Percentiles rank a stretch among this genome's conserved stretches.
Conservation (phyloP, 2,329 filamentous ascomycete genomes). For the Alternaria triticina region DNA sequence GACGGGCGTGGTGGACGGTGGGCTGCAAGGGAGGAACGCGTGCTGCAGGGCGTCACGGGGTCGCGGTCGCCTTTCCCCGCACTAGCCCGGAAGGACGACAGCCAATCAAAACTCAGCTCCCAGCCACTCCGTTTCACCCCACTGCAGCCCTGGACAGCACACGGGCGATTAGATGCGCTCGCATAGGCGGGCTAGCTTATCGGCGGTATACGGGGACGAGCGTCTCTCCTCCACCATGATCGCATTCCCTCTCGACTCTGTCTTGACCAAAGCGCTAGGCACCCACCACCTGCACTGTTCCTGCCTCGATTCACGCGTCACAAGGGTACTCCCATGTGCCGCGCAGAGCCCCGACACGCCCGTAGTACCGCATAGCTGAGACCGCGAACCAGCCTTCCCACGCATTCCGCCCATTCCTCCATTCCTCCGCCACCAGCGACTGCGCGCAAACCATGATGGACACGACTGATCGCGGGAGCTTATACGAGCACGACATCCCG, state of each 20-base stretch:
- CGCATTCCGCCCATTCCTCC: conserved; percentile 13
- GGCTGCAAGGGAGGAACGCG: conserved; percentile 5
- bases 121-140: conserved; percentile 43
- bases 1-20: not conserved
- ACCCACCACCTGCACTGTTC: conserved; percentile 21
- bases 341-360: conserved; percentile 26
- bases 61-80: conserved; percentile 18
- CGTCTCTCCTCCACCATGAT: conserved; percentile 12
- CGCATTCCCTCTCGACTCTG: conserved; percentile 3
- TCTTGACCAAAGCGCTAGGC: conserved; percentile 24
- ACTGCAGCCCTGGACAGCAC: conserved; percentile 30
- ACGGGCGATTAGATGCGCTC: conserved; percentile 25
- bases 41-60: conserved; percentile 10
- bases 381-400: conserved; percentile 26
- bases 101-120: conserved; percentile 31
- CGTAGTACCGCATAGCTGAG: conserved; percentile 29
- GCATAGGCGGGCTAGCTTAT: conserved; percentile 19
- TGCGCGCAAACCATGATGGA: conserved; percentile 32
- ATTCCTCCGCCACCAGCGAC: conserved; percentile 14
- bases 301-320: conserved; percentile 39
- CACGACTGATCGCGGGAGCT: conserved; percentile 41
- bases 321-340: conserved; percentile 44
- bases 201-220: conserved; percentile 12
- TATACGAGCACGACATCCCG: conserved; percentile 48
- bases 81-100: conserved; percentile 15